Conservation (phyloP, 202 grass and related monocot species). For the Saccharum hybrid region DNA sequence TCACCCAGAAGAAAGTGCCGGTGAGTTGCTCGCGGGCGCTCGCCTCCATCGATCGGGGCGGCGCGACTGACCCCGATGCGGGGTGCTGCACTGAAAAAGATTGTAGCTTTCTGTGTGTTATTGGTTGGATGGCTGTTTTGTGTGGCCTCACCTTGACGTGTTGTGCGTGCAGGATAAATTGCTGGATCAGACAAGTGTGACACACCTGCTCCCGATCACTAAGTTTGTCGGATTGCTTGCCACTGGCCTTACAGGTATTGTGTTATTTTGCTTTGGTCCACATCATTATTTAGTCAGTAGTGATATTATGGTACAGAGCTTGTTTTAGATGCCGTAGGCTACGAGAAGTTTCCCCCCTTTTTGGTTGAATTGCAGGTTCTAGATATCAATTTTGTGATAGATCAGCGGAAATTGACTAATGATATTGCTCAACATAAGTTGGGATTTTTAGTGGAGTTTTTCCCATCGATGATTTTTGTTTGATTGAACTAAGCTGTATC, state of each 20-base stretch:
- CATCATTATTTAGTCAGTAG: not conserved
- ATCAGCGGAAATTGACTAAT: not conserved
- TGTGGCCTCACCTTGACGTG: not conserved
- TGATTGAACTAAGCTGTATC: conserved; percentile 1
- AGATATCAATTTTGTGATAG: not conserved
- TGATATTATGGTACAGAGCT: not conserved
- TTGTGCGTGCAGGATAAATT: conserved; percentile 82
- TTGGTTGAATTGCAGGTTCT: not conserved
- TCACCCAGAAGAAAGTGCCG: conserved; percentile 99
- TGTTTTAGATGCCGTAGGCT: not conserved
- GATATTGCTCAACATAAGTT: not conserved
- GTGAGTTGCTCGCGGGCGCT: conserved; percentile 53
- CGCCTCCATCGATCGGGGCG: no score
- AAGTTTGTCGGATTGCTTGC: conserved; percentile 86
- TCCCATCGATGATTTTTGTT: not conserved
- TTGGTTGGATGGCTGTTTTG: conserved; percentile 2
- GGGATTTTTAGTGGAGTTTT: not conserved
- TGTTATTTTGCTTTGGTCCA: not conserved
- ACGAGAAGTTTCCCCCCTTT: not conserved
- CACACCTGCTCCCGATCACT: conserved; percentile 83
- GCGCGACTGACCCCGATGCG: not conserved
- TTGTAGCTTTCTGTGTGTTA: not conserved
- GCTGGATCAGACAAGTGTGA: conserved; percentile 88
- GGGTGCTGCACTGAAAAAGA: not conserved
- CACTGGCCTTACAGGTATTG: conserved; percentile 90